Evolutionary conservation across 75 land plant genomes (phyloP), one percentile per base, ranked within the genome.

Genomic region (Selaginella moellendorffii): DNA sequence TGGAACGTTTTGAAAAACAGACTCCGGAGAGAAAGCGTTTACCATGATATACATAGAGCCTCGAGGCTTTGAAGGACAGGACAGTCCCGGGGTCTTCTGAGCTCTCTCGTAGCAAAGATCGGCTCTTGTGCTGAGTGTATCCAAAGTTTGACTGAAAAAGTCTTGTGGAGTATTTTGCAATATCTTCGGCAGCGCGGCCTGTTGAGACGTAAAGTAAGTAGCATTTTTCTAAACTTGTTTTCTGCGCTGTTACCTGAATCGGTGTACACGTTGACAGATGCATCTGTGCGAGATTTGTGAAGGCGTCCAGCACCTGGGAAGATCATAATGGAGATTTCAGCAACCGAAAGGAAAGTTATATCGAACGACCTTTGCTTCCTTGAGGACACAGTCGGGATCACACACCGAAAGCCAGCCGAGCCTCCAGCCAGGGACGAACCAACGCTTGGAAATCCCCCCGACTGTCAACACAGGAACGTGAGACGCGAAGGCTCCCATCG

Each of bases 1-100:
- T 24, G 42, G 0, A 68, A 22, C 26, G 28, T 22, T 23, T 28
- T 28, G 28, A 58, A n/a, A 67, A 27, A 58, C 8, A 31, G 29
- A 51, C n/a, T 2, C 76, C 20, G 36, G 22, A 1, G 22, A 0
- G 26, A 0, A 1, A 18, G 2, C 12, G 54, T n/a, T 19, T 61
- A 90, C 97, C 90, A 90, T 90, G 52, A 78, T 76, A 64, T 70
- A 79, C 97, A 90, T 90, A 2, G 97, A 78, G 2, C 87, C 91
- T 36, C 86, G 81, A 46, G 97, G 90, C 70, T 82, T 86, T 28
- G 65, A 30, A 20, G 90, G 83, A 58, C 87, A 86, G 31, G 68
- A 63, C 10, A 90, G 71, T 53, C 78, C 78, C 2, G 67, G 54
- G 19, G 83, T 80, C 20, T 76, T 64, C 63, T 80, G 74, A 53